phyloP scores from a whole-genome alignment of 2,329 filamentous ascomycete genomes.

The Rachicladosporium sp. region DNA sequence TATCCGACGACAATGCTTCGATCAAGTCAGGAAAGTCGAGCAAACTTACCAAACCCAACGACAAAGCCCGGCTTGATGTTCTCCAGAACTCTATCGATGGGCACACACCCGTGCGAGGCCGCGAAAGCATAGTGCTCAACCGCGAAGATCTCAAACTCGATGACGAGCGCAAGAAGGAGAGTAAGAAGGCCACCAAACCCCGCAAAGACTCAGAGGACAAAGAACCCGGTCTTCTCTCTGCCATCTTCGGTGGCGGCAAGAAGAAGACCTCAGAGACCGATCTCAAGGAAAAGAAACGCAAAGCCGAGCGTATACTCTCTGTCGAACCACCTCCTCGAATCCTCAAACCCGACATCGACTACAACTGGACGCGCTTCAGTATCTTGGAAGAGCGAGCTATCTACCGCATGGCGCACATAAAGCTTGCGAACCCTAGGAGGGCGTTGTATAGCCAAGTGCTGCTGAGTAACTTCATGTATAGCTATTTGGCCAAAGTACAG shows the following conservation, averaged over 20 bases:
- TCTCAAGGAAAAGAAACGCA: conserved; percentile 58
- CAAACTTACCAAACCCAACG: conserved; percentile 53
- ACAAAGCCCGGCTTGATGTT: conserved; percentile 73
- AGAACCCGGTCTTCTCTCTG: conserved; percentile 65
- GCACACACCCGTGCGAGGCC: conserved; percentile 36
- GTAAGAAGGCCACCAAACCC: conserved; percentile 63
- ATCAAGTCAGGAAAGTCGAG: conserved; percentile 19
- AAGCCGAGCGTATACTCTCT: conserved; percentile 59
- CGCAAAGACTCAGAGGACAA: conserved; percentile 45
- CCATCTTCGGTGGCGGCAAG: conserved; percentile 80
- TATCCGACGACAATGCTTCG: conserved; percentile 6
- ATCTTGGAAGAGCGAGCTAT: conserved; percentile 94
- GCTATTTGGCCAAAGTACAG: conserved; percentile 94
- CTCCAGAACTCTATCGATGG: conserved; percentile 77
- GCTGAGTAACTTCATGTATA: conserved; percentile 99
- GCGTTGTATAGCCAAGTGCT: conserved; percentile 89
- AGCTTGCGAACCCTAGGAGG: conserved; percentile 90
- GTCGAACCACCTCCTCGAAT: conserved; percentile 66
- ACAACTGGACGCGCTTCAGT: conserved; percentile 89
- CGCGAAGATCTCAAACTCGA: conserved; percentile 63
- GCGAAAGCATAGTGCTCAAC: conserved; percentile 76
- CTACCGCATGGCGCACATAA: conserved; percentile 97
- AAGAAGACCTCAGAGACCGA: conserved; percentile 58
- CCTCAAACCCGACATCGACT: conserved; percentile 78
- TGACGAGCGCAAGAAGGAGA: conserved; percentile 73